Percentiles rank a stretch among this genome's conserved stretches.
phyloP scores from a whole-genome alignment of 495 filamentous ascomycete genomes.

The Glonium stellatum region DNA sequence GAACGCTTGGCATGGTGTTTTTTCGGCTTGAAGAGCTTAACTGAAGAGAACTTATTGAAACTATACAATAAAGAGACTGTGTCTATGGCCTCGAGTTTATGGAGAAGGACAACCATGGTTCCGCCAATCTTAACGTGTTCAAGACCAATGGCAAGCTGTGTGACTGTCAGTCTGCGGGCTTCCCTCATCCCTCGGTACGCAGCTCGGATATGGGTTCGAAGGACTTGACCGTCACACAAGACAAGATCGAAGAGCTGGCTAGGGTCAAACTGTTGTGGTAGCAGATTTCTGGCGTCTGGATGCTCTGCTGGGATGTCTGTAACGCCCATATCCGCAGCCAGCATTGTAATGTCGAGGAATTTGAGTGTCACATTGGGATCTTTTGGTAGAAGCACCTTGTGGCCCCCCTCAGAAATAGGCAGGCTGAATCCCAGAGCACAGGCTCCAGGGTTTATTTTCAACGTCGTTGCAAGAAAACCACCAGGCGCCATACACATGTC shows the following conservation, averaged over 20 bases:
- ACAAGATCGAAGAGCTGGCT: constrained; percentile 44
- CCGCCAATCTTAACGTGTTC: constrained; percentile 42
- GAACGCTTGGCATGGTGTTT: constrained; percentile 39
- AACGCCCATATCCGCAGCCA: constrained; percentile 46
- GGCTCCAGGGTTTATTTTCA: constrained; percentile 38
- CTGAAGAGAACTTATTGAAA: constrained; percentile 42
- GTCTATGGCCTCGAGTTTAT: constrained; percentile 42
- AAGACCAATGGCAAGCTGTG: constrained; percentile 46
- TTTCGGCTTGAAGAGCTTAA: constrained; percentile 46
- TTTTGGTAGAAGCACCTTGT: constrained; percentile 34
- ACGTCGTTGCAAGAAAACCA: constrained; percentile 40
- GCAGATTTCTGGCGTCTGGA: constrained; percentile 41
- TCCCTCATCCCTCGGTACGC: constrained; percentile 41
- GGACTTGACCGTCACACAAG: constrained; percentile 52
- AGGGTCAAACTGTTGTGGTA: constrained; percentile 28
- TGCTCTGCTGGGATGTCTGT: constrained; percentile 39
- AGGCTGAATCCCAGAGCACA: constrained; percentile 37
- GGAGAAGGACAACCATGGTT: constrained; percentile 46
- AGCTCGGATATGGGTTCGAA: constrained; percentile 44
- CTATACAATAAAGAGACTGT: constrained; percentile 37
- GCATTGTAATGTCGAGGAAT: constrained; percentile 49
- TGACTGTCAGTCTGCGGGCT: constrained; percentile 35
- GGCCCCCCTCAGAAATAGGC: constrained; percentile 34
- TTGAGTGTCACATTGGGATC: constrained; percentile 17
- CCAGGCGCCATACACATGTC: constrained; percentile 55